Conservation (phyloP, 208 protist species). For the Strigomonas galati region DNA sequence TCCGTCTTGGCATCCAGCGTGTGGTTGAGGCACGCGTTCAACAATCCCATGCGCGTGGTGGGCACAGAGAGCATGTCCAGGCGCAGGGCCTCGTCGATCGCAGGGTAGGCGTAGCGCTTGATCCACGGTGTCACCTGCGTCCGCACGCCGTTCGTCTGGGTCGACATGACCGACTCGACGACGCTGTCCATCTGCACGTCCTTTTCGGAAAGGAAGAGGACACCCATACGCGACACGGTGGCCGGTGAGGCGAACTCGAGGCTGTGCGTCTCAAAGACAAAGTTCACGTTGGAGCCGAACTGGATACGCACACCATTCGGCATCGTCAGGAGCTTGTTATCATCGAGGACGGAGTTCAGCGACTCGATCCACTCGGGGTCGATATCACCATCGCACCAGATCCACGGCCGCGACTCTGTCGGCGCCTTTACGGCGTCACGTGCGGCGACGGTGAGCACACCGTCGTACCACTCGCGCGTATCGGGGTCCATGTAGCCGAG, state of each 20-base stretch:
- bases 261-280: conserved; percentile 97
- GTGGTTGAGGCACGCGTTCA: conserved; percentile 82
- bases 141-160: conserved; percentile 31
- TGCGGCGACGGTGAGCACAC: conserved; percentile 96
- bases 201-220: conserved; percentile 95
- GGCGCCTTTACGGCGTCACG: conserved; percentile 76
- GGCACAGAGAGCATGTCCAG: conserved; percentile 76
- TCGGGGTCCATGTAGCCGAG: conserved; percentile 95
- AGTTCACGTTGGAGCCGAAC: conserved; percentile 94
- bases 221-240: conserved; percentile 97
- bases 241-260: conserved; percentile 98
- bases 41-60: conserved; percentile 89
- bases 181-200: conserved; percentile 88
- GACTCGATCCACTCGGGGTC: conserved; percentile 99
- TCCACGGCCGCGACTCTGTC: conserved; percentile 79
- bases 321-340: conserved; percentile 98
- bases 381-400: conserved; percentile 97
- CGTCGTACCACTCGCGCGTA: conserved; percentile 98
- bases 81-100: conserved; percentile 61
- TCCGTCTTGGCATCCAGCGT: conserved; percentile 49
- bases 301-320: conserved; percentile 97
- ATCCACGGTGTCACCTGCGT: conserved; percentile 61
- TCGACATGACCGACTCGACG: conserved; percentile 73
- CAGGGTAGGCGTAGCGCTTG: conserved; percentile 78
- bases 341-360: conserved; percentile 98